These are phyloP conservation scores for Trypanosoma vivax DNA, from an alignment of 208 protist species.

Conservation along the genomic window DNA sequence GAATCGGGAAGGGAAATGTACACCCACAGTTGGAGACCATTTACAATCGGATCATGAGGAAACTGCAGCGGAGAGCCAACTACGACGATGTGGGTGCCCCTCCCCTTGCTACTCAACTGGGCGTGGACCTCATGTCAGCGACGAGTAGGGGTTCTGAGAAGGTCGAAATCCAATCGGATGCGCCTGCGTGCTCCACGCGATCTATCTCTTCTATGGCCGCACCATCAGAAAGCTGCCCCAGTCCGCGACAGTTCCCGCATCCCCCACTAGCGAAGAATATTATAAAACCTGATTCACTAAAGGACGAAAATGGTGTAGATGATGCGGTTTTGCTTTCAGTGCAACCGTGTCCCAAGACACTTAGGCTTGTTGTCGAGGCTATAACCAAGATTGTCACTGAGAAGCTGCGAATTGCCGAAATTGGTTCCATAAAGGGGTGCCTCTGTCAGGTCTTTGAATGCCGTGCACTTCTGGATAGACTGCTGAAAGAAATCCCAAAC, in stretches of 20 bases:
- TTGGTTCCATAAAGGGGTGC: conserved; percentile 64
- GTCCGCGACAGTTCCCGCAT: not conserved
- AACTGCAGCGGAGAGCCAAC: conserved; percentile 71
- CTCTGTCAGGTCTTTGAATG: conserved; percentile 79
- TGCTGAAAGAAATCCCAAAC: conserved; percentile 78
- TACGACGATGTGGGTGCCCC: conserved; percentile 56
- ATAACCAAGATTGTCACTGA: conserved; percentile 49
- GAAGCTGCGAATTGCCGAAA: conserved; percentile 66
- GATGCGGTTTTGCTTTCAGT: conserved; percentile 52
- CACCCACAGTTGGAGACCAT: conserved; percentile 66
- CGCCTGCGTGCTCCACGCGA: not conserved
- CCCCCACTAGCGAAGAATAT: not conserved
- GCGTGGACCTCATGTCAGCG: conserved; percentile 25
- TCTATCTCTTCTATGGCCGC: not conserved
- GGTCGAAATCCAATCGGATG: conserved; percentile 4
- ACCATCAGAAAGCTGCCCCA: no score
- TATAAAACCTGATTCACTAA: not conserved
- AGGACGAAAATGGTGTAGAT: conserved; percentile 7
- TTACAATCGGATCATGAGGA: conserved; percentile 81
- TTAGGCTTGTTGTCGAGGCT: conserved; percentile 68
- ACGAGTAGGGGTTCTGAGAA: conserved; percentile 5
- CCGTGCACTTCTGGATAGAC: conserved; percentile 62
- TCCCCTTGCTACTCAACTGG: conserved; percentile 60
- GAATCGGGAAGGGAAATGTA: conserved; percentile 19
- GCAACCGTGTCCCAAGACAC: conserved; percentile 78